Evolutionary conservation across 768 basidiomycete genomes (phyloP).

Genomic region (Lactarius hatsudake): DNA sequence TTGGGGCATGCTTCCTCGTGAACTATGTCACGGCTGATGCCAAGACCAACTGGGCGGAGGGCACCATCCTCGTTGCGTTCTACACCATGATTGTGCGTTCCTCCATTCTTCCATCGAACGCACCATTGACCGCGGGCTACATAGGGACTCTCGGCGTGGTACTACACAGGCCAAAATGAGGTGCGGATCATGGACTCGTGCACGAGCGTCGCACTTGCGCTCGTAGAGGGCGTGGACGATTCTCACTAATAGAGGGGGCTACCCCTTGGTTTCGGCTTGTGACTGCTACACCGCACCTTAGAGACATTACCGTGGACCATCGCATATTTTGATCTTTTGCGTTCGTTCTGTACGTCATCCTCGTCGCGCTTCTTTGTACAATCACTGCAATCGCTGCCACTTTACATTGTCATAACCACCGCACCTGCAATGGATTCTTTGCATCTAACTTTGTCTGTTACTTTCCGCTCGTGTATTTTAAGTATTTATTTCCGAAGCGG

Average conservation of each 20-base stretch:
- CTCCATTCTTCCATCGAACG: neutral
- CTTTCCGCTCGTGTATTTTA: neutral
- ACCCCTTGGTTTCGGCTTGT: no score
- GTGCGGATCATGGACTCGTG: conserved; percentile 45
- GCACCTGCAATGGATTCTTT: neutral
- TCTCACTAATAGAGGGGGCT: no score
- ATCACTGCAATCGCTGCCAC: neutral
- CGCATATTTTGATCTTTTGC: neutral
- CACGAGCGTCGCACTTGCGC: conserved; percentile 38
- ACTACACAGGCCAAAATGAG: conserved; percentile 57
- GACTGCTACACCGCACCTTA: neutral
- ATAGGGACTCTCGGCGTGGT: conserved; percentile 64
- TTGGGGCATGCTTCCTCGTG: conserved; percentile 71
- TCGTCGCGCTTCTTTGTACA: neutral
- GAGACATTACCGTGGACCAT: neutral
- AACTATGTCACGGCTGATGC: conserved; percentile 78
- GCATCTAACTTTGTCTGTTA: neutral
- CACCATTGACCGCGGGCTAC: neutral
- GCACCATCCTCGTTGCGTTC: conserved; percentile 61
- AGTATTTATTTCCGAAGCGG: neutral
- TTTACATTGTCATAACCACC: neutral
- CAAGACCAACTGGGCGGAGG: conserved; percentile 80
- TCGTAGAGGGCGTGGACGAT: conserved; percentile 26
- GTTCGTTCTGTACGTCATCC: neutral
- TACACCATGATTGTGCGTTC: conserved; percentile 61